Percentiles rank a stretch among this genome's conserved stretches.
Evolutionary conservation across 2,329 filamentous ascomycete species (phyloP).

Genomic region (Neocatenulostroma microsporum): DNA sequence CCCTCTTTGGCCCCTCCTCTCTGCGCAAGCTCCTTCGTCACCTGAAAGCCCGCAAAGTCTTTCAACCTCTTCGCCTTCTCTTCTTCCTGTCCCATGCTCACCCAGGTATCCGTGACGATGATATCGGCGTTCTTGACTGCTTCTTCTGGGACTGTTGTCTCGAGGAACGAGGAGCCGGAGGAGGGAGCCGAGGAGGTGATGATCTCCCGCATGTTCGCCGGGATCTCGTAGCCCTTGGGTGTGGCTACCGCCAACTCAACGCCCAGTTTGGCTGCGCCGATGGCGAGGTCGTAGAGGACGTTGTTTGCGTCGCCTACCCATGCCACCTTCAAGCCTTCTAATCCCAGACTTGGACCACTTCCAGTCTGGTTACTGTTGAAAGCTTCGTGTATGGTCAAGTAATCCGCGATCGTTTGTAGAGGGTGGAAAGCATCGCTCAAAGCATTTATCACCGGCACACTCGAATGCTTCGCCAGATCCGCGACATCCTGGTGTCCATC

Average conservation of each 20-base stretch:
- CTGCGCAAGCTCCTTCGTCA: conserved; percentile 76
- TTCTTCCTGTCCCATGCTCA: conserved; percentile 94
- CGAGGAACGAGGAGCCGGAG: conserved; percentile 26
- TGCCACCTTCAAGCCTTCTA: conserved; percentile 80
- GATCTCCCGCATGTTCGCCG: conserved; percentile 61
- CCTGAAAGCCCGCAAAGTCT: conserved; percentile 83
- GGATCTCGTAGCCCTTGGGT: conserved; percentile 76
- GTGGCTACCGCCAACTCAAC: conserved; percentile 82
- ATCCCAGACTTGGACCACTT: conserved; percentile 48
- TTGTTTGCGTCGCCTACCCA: conserved; percentile 98
- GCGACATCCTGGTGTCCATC: conserved; percentile 45
- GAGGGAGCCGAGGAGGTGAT: conserved; percentile 51
- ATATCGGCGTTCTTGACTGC: conserved; percentile 79
- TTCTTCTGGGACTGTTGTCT: conserved; percentile 76
- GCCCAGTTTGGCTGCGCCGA: conserved; percentile 78
- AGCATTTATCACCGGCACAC: conserved; percentile 46
- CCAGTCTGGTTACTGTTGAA: conserved; percentile 41
- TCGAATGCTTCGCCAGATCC: conserved; percentile 41
- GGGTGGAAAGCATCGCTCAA: conserved; percentile 89
- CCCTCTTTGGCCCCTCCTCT: conserved; percentile 75
- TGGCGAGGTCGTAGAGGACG: conserved; percentile 87
- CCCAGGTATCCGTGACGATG: conserved; percentile 94
- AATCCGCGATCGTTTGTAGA: conserved; percentile 88
- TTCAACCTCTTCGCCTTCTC: conserved; percentile 69
- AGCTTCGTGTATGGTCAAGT: conserved; percentile 77